Evolutionary conservation across 2,329 filamentous ascomycete genomes (phyloP), one percentile per base, ranked within the genome.

Genomic region (Cyphellophora attinorum): DNA sequence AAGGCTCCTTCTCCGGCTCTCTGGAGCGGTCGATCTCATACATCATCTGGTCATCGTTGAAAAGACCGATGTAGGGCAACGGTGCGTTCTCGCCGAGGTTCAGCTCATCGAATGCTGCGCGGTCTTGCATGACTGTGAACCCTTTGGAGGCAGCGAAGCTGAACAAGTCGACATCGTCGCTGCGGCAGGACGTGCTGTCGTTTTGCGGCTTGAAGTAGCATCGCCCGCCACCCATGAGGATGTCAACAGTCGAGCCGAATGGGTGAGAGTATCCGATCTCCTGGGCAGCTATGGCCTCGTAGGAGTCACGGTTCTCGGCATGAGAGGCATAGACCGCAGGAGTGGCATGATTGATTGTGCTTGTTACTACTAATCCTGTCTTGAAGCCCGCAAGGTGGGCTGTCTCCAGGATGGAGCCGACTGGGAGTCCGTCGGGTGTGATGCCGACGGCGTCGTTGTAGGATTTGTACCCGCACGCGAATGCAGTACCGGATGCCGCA

Each of bases 51-150:
- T 25, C 21, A n/a, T 25, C 21, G 21, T 25, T 25, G 21, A 25
- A 25, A n/a, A 25, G 21, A n/a, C 21, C 21, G 21, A 25, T 25
- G 57, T 29, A 46, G 54, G 27, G 31, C 17, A 33, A 18, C 18
- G 18, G 10, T 12, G 14, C 31, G 19, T 33, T 14, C 14, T 33
- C 15, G 14, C 18, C 31, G 13, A 33, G 10, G 17, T 17, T 33
- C 31, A 33, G 31, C 16, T 5, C 31, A 25, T 25, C 21, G 21
- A 25, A 25, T 8, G 8, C 21, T n/a, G 21, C 21, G n/a, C 21
- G 21, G 21, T 25, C 21, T 13, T 29, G 15, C 27, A 29, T 15
- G 11, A 12, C 11, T 6, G 27, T 12, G 15, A 12, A 12, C 8
- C 27, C 11, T 13, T 29, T 12, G 6, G 8, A 6, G 8, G 8